These are phyloP conservation scores for Psilocybe sp. DNA, from an alignment of 768 basidiomycete species.

Conservation along the genomic window DNA sequence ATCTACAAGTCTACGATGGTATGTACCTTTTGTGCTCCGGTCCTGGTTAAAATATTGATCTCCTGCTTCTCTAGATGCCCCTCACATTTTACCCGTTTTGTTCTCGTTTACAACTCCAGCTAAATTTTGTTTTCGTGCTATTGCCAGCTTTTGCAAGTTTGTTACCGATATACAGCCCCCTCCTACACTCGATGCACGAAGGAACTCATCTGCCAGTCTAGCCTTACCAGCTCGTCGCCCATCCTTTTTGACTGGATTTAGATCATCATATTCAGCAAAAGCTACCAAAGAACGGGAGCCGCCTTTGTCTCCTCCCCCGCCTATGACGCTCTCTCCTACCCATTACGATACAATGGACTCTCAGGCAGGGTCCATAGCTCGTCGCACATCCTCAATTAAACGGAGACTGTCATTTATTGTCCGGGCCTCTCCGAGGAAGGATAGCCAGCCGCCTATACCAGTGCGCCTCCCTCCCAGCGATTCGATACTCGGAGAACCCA, in stretches of 20 bases:
- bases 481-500: no score
- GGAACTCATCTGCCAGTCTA: constrained; percentile 1
- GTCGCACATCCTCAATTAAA: no score
- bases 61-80: constrained; percentile 45
- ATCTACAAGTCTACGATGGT: constrained; percentile 93
- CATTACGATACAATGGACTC: no score
- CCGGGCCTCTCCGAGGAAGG: no score
- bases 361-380: no score
- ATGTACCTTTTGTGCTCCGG: constrained; percentile 12
- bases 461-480: no score
- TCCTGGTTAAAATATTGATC: constrained; percentile 15
- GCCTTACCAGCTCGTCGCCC: constrained; percentile 9
- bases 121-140: constrained; percentile 77
- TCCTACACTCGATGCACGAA: constrained; percentile 5
- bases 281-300: no score
- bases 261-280: constrained; percentile 1
- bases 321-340: no score
- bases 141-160: constrained; percentile 67
- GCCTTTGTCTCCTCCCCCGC: no score
- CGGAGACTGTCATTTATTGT: no score
- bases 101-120: constrained; percentile 77
- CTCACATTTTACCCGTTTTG: constrained; percentile 70
- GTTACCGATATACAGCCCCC: constrained; percentile 45
- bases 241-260: constrained; percentile 17
- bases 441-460: no score